A percentile compares a stretch with the other conserved stretches of the same genome.
phyloP scores from a whole-genome alignment of 1,284 basidiomycete species.

The Xerocomus nothofagi region DNA sequence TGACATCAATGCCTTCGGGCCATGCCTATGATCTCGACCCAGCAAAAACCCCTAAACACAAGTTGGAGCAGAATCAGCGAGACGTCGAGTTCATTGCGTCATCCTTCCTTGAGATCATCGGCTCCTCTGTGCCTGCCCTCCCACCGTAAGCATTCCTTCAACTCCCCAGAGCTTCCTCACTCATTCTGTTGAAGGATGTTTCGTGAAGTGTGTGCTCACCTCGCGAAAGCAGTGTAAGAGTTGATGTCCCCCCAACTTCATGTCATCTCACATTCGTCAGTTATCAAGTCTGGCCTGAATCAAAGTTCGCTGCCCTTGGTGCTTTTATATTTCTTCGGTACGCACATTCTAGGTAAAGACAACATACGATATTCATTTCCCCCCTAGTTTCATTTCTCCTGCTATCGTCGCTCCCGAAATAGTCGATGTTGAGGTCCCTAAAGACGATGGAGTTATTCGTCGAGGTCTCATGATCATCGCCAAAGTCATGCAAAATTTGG shows the following conservation, averaged over 20 bases:
- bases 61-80: conserved; percentile 67
- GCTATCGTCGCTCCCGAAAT: conserved; percentile 84
- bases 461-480: conserved; percentile 83
- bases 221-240: conserved; percentile 78
- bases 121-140: conserved; percentile 66
- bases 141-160: conserved; percentile 62
- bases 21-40: conserved; percentile 83
- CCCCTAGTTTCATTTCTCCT: conserved; percentile 74
- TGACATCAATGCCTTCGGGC: conserved; percentile 71
- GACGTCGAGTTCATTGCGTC: conserved; percentile 76
- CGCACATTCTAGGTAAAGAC: conserved; percentile 14
- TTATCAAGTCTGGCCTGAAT: conserved; percentile 72
- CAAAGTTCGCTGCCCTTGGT: conserved; percentile 84
- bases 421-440: conserved; percentile 79
- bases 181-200: conserved; percentile 61
- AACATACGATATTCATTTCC: conserved; percentile 4
- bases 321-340: conserved; percentile 89
- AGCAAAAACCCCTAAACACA: conserved; percentile 57
- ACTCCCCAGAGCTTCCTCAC: not conserved
- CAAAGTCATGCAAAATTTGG: conserved; percentile 89
- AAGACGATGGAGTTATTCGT: conserved; percentile 59
- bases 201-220: conserved; percentile 84
- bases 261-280: conserved; percentile 30
- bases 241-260: conserved; percentile 1
- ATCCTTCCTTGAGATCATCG: conserved; percentile 76